Base-by-base conservation (phyloP, 2,329 filamentous ascomycete genomes). In the Trichoderma harzianum region DNA sequence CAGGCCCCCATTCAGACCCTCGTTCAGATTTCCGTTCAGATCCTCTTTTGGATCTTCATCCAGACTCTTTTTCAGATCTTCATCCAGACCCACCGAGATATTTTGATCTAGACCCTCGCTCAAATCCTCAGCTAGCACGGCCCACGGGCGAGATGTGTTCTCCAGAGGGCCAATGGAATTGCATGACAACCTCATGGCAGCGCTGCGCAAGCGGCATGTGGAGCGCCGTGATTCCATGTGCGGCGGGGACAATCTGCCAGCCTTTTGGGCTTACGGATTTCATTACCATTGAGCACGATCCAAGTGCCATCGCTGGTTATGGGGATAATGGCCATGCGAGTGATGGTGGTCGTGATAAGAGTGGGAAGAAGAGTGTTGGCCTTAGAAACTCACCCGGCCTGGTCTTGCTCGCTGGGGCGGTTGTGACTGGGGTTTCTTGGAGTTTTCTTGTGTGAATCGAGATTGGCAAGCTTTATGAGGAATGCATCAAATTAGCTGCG, bases 111-210 rank as follows among this genome's bases (percentile, higher is more conserved):
- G 43, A 51, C 14, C n/a, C n/a, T 51, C 43, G 43, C 43, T 51
- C 43, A 51, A 24, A 51, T 24, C 43, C 43, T 21, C 36, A 11
- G 47, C 26, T 36, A 11, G 28, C 10, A n/a, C 47, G 28, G 16
- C n/a, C 60, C 12, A 24, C 75, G 4, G 84, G 84, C 24, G 78
- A 82, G 2, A 74, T 77, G 5, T 88, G 86, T 77, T 77, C 78
- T 12, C 76, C 79, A 14, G 86, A 88, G 72, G 86, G 86, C n/a
- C 82, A 84, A 73, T 88, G 86, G 86, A 86, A 87, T 78, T 88
- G 86, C 79, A 84, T 88, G 79, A 81, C 80, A 1, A 78, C 74
- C 24, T 81, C 79, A 39, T 88, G 84, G 79, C 86, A 88, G 78
- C 82, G 86, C 32, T 88, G 86, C 75, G 84, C 83, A 3, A 77